These are phyloP conservation scores for Maudiozyma saulgeensis DNA, from an alignment of 805 yeast genomes.

Conservation along the genomic window DNA sequence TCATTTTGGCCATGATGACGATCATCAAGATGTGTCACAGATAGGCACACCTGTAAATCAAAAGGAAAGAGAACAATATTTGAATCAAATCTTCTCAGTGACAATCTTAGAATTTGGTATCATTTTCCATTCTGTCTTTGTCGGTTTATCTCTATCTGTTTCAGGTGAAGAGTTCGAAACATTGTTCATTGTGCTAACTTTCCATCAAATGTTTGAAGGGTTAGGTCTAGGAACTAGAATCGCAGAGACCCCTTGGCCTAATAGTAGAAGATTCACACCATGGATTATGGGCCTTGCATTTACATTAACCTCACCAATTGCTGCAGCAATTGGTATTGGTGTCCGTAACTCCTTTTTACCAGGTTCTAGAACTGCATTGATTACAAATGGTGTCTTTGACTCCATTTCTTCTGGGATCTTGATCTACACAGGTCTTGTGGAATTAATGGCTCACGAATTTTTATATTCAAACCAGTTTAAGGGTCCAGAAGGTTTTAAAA, in stretches of 20 bases:
- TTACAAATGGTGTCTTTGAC: conserved; percentile 66
- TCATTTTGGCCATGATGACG: conserved; percentile 7
- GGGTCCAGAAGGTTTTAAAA: conserved; percentile 45
- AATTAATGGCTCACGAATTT: conserved; percentile 66
- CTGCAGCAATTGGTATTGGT: conserved; percentile 72
- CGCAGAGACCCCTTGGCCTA: conserved; percentile 48
- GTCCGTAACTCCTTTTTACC: conserved; percentile 55
- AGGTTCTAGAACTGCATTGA: conserved; percentile 46
- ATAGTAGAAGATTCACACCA: conserved; percentile 39
- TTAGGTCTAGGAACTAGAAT: conserved; percentile 75
- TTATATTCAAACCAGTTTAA: conserved; percentile 53
- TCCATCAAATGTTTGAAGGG: conserved; percentile 81
- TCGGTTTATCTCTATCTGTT: conserved; percentile 70
- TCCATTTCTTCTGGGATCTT: conserved; percentile 71
- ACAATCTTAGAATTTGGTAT: conserved; percentile 70
- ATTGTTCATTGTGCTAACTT: conserved; percentile 57
- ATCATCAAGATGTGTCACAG: conserved; percentile 9
- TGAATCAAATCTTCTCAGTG: conserved; percentile 45
- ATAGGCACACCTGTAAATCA: conserved; percentile 8
- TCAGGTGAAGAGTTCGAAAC: conserved; percentile 69
- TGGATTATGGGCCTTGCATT: conserved; percentile 46
- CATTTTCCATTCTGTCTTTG: conserved; percentile 72
- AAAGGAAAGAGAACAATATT: conserved; percentile 36
- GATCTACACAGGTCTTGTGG: conserved; percentile 68
- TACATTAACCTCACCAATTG: conserved; percentile 58